A percentile compares a stretch with the other conserved stretches of the same genome.
phyloP scores from a whole-genome alignment of 345 rosid genomes.

The Eucalyptus regnans region DNA sequence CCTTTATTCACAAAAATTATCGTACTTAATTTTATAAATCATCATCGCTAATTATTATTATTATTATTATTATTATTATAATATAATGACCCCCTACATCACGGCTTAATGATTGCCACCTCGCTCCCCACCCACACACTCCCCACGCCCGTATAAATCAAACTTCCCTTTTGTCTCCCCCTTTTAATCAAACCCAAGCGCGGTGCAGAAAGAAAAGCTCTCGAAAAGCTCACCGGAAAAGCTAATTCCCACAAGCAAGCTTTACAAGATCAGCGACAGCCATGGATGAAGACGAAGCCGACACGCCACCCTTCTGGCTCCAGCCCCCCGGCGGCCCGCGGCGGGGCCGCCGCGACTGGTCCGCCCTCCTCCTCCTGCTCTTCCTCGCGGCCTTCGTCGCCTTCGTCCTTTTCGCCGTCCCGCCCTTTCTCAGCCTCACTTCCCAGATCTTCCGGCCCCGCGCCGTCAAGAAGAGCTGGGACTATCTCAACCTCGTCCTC shows the following conservation, averaged over 20 bases:
- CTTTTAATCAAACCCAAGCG: neutral
- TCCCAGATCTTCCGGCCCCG: conserved; percentile 55
- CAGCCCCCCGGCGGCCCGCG: conserved; percentile 12
- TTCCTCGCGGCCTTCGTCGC: conserved; percentile 35
- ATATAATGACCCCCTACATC: neutral
- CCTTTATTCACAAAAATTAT: neutral
- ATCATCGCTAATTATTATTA: neutral
- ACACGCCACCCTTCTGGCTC: conserved; percentile 62
- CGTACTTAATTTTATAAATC: neutral
- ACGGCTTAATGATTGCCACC: neutral
- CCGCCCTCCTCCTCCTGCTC: conserved; percentile 7
- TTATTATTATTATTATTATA: neutral
- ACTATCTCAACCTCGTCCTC: conserved; percentile 52
- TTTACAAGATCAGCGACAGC: neutral
- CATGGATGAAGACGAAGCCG: conserved; percentile 50
- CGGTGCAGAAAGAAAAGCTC: too few relatives aligned
- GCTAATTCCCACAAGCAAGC: neutral
- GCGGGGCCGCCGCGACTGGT: conserved; percentile 16
- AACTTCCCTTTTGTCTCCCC: neutral
- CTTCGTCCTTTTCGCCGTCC: conserved; percentile 19
- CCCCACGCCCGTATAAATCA: neutral
- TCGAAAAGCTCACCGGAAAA: neutral
- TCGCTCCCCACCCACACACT: neutral
- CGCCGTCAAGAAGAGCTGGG: conserved; percentile 64
- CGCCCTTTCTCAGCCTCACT: conserved; percentile 41